Evolutionary conservation across 192 early-diverging fungal species (phyloP), one percentile per base, ranked within the genome.

Genomic region (Coemansia sp.): DNA sequence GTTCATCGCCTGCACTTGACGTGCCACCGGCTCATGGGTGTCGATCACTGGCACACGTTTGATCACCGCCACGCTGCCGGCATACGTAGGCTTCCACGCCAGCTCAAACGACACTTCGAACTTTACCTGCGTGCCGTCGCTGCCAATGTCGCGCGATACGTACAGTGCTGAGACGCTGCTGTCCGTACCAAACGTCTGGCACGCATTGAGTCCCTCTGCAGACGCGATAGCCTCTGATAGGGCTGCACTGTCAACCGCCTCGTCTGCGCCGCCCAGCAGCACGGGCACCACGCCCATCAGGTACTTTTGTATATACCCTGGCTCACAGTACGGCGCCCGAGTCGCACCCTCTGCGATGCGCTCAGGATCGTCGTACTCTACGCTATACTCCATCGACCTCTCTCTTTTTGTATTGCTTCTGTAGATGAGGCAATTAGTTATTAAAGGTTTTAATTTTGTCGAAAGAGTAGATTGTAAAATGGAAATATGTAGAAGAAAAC

Each of bases 1-100:
- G 67, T 92, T 93, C 77, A 96, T 93, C 43, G 95, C 83, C 73
- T 95, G 93, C 62, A 95, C 77, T 78, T 98, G 96, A 25, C 73
- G 66, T 35, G 91, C 85, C 52, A 98, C 53, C 14, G 92, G 84
- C 7, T 88, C 83, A 5, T 85, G 60, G 2, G 87, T 75, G 66
- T 96, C 93, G 29, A 98, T 76, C 23, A 85, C 86, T 5, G 87
- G 71, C 4, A 63, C 68, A 24, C 89, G 88, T 69, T 94, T 94
- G 76, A 94, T 92, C 64, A 94, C 62, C 37, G 87, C 91, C 24
- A 94, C 49, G 25, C 89, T 92, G 11, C 87, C 90, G 29, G 86
- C 87, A 69, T 92, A 88, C 49, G 84, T 85, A 53, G 87, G 82
- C 61, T 82, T 79, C 70, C 89, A 93, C 8, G 84, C 83, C n/a